Percentiles rank a stretch among this genome's conserved stretches.
Evolutionary conservation across 768 basidiomycete genomes (phyloP).

Genomic region (Baorangia bicolor): DNA sequence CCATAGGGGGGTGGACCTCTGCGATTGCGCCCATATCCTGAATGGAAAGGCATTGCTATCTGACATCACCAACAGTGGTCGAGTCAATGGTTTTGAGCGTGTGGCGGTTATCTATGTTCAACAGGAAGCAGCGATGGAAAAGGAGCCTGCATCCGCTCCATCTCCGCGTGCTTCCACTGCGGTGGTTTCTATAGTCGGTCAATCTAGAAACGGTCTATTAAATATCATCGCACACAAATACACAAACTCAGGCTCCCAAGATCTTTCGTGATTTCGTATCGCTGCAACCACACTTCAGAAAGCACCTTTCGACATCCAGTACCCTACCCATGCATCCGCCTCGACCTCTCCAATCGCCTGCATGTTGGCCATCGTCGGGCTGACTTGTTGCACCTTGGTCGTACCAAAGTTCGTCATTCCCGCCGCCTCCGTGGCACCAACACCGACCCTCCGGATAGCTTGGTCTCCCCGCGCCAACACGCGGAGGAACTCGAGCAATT

Average conservation of each 20-base stretch:
- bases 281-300: slow-evolving; percentile 12
- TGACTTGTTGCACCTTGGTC: slow-evolving; percentile 7
- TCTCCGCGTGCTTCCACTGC: too few species aligned
- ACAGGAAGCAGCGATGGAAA: too few species aligned
- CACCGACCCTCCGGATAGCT: background rate
- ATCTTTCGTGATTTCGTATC: background rate
- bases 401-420: slow-evolving; percentile 25
- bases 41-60: too few species aligned
- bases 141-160: too few species aligned
- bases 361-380: slow-evolving; percentile 27
- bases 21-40: too few species aligned
- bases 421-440: slow-evolving; percentile 10
- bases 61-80: too few species aligned
- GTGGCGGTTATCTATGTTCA: too few species aligned
- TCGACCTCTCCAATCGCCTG: slow-evolving; percentile 23
- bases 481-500: slow-evolving; percentile 36
- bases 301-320: slow-evolving; percentile 23
- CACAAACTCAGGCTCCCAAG: background rate
- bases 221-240: background rate
- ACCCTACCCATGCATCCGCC: slow-evolving; percentile 25
- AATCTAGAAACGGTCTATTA: too few species aligned
- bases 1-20: too few species aligned
- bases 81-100: too few species aligned
- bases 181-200: too few species aligned
- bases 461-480: slow-evolving; percentile 20